Conservation (phyloP, 257 asterid species). For the Solanum virginianum region DNA sequence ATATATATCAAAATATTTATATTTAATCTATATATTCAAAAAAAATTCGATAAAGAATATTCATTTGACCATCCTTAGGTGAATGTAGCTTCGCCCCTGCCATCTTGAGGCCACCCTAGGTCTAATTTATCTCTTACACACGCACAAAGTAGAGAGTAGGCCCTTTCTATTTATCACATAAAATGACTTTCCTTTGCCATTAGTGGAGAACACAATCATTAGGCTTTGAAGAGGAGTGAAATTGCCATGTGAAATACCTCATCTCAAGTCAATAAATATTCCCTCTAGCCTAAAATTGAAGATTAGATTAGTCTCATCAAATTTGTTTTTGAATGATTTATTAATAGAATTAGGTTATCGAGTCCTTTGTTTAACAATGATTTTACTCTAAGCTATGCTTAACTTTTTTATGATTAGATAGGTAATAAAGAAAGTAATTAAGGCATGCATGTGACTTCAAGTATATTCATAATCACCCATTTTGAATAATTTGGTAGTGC, state of each 20-base stretch:
- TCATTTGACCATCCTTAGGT: too few relatives aligned
- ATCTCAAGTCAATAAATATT: conserved; percentile 12
- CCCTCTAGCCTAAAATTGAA: background rate
- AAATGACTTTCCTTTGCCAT: background rate
- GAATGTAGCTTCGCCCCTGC: too few relatives aligned
- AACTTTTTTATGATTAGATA: conserved; percentile 16
- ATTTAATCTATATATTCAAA: too few relatives aligned
- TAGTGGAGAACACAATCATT: conserved; percentile 56
- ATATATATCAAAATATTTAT: too few relatives aligned
- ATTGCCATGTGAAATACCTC: conserved; percentile 23
- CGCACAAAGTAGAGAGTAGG: background rate
- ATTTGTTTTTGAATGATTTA: background rate
- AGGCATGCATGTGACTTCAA: conserved; percentile 12
- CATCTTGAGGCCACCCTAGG: background rate
- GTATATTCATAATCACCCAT: conserved; percentile 11
- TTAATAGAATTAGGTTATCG: background rate
- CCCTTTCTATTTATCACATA: background rate
- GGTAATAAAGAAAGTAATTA: conserved; percentile 4
- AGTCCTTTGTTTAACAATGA: background rate
- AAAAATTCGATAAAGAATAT: too few relatives aligned
- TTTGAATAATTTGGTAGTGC: conserved; percentile 1
- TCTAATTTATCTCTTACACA: background rate
- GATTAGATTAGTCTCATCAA: background rate
- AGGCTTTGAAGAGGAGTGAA: conserved; percentile 21
- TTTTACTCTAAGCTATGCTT: background rate